Conservation (phyloP, 1,139 yeast genomes). For the Scheffersomyces illinoinensis region DNA sequence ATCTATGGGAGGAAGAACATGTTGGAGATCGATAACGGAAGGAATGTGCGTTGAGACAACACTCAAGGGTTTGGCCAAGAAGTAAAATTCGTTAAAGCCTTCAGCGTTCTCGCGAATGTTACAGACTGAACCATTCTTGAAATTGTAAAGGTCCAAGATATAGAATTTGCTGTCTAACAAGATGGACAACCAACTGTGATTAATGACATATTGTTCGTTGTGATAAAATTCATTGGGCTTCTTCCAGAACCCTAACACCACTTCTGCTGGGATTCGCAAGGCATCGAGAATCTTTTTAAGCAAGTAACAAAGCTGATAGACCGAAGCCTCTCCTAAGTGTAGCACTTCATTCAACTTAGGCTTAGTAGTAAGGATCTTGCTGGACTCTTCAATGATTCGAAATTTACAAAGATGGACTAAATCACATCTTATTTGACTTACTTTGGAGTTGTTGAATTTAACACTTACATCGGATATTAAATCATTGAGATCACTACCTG, state of each 20-base stretch:
- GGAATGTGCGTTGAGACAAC: constrained; percentile 88
- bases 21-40: constrained; percentile 73
- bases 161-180: constrained; percentile 75
- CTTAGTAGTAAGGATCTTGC: constrained; percentile 39
- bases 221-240: constrained; percentile 64
- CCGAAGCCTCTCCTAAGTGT: constrained; percentile 46
- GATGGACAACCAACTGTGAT: constrained; percentile 90
- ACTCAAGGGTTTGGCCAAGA: constrained; percentile 72
- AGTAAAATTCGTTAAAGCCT: constrained; percentile 60
- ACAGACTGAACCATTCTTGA: constrained; percentile 37
- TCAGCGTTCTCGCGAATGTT: constrained; percentile 26
- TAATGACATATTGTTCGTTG: constrained; percentile 57
- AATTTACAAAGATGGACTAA: constrained; percentile 44
- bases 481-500: constrained; percentile 39
- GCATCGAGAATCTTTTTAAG: constrained; percentile 73
- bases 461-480: constrained; percentile 47
- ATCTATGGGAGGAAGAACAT: constrained; percentile 80
- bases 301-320: constrained; percentile 75
- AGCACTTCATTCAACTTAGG: constrained; percentile 43
- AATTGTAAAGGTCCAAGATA: constrained; percentile 59
- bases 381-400: constrained; percentile 37
- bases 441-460: constrained; percentile 36
- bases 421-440: constrained; percentile 40
- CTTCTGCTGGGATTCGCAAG: constrained; percentile 70
- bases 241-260: constrained; percentile 82